A percentile compares a stretch with the other conserved stretches of the same genome.
These are phyloP conservation scores for Calocera viscosa DNA, from an alignment of 768 basidiomycete species.

Conservation along the genomic window DNA sequence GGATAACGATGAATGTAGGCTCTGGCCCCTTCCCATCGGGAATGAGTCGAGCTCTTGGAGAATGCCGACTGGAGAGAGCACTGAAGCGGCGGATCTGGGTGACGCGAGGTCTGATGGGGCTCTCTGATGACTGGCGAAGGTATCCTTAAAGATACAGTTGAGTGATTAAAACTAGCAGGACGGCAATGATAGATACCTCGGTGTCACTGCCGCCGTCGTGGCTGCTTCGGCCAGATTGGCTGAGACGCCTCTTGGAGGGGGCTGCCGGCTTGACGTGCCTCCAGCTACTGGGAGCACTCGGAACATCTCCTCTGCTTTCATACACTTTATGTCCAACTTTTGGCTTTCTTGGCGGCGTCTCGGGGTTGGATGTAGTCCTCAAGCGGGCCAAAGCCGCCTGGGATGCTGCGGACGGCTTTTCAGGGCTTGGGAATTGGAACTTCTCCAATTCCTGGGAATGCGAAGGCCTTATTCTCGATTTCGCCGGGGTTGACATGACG, in stretches of 20 bases:
- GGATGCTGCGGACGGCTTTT: background rate
- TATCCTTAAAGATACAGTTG: background rate
- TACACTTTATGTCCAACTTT: background rate
- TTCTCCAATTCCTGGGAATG: background rate
- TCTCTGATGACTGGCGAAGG: background rate
- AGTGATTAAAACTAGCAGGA: background rate
- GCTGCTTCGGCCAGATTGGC: background rate
- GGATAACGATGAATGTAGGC: background rate
- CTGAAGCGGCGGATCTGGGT: constrained; percentile 5
- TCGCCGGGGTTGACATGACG: background rate
- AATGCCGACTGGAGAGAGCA: background rate
- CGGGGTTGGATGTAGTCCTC: constrained; percentile 2
- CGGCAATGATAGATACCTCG: background rate
- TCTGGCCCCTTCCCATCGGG: background rate
- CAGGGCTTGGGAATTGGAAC: background rate
- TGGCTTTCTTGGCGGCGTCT: background rate
- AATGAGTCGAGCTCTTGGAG: background rate
- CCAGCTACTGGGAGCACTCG: constrained; percentile 1
- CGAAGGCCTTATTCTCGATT: background rate
- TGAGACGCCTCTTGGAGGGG: background rate
- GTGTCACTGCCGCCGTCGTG: background rate
- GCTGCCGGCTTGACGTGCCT: background rate
- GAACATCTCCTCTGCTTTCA: background rate
- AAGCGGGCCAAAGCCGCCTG: background rate
- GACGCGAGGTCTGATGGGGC: background rate